phyloP scores from a whole-genome alignment of 441 rosid species.

The Erodium moschatum region DNA sequence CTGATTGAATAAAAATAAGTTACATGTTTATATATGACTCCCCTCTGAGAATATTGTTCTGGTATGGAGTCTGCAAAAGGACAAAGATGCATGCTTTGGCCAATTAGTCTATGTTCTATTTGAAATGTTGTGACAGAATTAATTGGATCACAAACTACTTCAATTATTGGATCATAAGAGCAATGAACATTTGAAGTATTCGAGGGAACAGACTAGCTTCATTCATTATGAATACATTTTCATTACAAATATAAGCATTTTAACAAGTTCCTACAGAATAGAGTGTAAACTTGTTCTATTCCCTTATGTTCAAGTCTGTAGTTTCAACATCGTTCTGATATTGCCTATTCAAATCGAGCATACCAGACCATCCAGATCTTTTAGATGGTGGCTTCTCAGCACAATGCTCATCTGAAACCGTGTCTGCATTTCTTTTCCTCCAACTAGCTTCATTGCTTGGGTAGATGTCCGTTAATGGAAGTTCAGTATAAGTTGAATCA shows the following conservation, averaged over 20 bases:
- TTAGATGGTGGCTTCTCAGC: conserved; percentile 36
- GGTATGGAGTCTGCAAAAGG: too few species aligned
- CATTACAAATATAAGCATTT: not conserved
- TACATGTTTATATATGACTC: not conserved
- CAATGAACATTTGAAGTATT: not conserved
- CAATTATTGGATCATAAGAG: not conserved
- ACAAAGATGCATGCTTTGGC: too few species aligned
- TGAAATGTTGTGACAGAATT: too few species aligned
- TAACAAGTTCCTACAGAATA: not conserved
- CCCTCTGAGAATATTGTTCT: not conserved
- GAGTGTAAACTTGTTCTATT: conserved; percentile 22
- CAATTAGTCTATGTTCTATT: too few species aligned
- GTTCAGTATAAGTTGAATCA: conserved; percentile 6
- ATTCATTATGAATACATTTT: not conserved
- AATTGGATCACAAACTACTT: too few species aligned
- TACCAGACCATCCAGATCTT: conserved; percentile 21
- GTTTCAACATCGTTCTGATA: conserved; percentile 23
- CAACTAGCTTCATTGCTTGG: conserved; percentile 34
- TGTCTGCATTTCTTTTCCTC: conserved; percentile 37
- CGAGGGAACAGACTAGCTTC: not conserved
- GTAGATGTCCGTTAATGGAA: conserved; percentile 48
- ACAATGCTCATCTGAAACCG: conserved; percentile 23
- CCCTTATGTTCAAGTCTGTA: conserved; percentile 43
- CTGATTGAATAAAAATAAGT: not conserved
- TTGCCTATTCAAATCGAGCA: conserved; percentile 47